Conservation (phyloP, 1,139 yeast genomes). For the Eremothecium gossypii region DNA sequence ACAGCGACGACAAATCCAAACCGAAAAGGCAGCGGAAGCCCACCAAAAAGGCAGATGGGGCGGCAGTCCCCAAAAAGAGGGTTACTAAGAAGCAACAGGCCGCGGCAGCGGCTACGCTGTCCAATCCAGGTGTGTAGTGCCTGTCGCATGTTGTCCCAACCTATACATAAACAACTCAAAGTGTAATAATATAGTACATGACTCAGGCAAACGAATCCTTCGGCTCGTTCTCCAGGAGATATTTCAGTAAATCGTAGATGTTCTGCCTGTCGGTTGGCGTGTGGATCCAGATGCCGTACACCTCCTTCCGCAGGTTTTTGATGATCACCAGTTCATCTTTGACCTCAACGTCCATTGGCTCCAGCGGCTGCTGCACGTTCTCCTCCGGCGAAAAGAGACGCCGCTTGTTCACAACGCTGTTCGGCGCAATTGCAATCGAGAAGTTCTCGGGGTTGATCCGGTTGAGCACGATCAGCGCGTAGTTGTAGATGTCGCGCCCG, state of each 20-base stretch:
- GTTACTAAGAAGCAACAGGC: slow-evolving; percentile 23
- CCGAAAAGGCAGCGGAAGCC: slow-evolving; percentile 26
- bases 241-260: slow-evolving; percentile 48
- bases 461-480: slow-evolving; percentile 71
- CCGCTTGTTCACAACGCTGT: slow-evolving; percentile 37
- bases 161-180: slow-evolving; percentile 5
- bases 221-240: slow-evolving; percentile 28
- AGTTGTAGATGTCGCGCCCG: slow-evolving; percentile 47
- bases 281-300: slow-evolving; percentile 86
- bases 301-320: slow-evolving; percentile 64
- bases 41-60: slow-evolving; percentile 19
- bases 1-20: slow-evolving; percentile 17
- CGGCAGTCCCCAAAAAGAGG: slow-evolving; percentile 22
- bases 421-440: slow-evolving; percentile 67
- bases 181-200: slow-evolving; percentile 3
- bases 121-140: background rate
- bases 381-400: slow-evolving; percentile 36
- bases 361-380: slow-evolving; percentile 33
- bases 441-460: slow-evolving; percentile 70
- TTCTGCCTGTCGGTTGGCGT: slow-evolving; percentile 64
- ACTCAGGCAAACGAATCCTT: slow-evolving; percentile 26
- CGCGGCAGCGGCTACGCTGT: slow-evolving; percentile 19
- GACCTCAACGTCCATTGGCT: slow-evolving; percentile 64
- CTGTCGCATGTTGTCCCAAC: background rate
- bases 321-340: slow-evolving; percentile 76